Evolutionary conservation across 2,329 filamentous ascomycete genomes (phyloP).

Genomic region (Aphanocladium album): DNA sequence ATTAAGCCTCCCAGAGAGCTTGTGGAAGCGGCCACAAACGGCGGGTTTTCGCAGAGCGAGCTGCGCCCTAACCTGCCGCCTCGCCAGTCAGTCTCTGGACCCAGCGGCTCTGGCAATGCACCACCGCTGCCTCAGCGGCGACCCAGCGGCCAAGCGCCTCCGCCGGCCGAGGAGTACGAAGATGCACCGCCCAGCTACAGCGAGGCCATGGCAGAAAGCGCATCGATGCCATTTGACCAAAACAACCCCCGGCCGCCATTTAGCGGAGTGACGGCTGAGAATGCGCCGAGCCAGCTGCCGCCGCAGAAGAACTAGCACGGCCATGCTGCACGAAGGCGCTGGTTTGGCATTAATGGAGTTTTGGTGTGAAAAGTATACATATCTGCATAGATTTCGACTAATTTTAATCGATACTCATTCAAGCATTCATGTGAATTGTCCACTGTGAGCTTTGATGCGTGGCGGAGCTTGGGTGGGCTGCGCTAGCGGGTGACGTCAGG

Average conservation of each 20-base stretch:
- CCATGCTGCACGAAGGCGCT: background rate
- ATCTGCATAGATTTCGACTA: slow-evolving; percentile 1
- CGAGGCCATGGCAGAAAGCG: slow-evolving; percentile 77
- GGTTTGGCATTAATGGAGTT: background rate
- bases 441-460: too few species aligned
- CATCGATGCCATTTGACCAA: slow-evolving; percentile 65
- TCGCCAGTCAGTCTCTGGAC: slow-evolving; percentile 12
- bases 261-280: slow-evolving; percentile 58
- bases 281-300: slow-evolving; percentile 49
- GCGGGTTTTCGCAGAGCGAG: slow-evolving; percentile 29
- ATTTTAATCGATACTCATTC: slow-evolving; percentile 10
- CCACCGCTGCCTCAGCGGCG: slow-evolving; percentile 24
- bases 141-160: slow-evolving; percentile 49
- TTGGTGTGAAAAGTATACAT: background rate
- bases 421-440: too few species aligned
- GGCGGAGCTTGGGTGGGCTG: background rate
- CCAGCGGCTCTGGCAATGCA: slow-evolving; percentile 14
- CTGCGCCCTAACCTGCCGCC: slow-evolving; percentile 24
- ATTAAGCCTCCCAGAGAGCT: slow-evolving; percentile 76
- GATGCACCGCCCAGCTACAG: slow-evolving; percentile 95
- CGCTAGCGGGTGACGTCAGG: background rate
- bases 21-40: slow-evolving; percentile 51
- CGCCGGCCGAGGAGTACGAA: slow-evolving; percentile 54
- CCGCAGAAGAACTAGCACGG: slow-evolving; percentile 32
- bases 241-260: slow-evolving; percentile 58